Percentiles rank a stretch among this genome's conserved stretches.
Evolutionary conservation across 495 filamentous ascomycete genomes (phyloP).

Genomic region (Mytilinidion resinicola): DNA sequence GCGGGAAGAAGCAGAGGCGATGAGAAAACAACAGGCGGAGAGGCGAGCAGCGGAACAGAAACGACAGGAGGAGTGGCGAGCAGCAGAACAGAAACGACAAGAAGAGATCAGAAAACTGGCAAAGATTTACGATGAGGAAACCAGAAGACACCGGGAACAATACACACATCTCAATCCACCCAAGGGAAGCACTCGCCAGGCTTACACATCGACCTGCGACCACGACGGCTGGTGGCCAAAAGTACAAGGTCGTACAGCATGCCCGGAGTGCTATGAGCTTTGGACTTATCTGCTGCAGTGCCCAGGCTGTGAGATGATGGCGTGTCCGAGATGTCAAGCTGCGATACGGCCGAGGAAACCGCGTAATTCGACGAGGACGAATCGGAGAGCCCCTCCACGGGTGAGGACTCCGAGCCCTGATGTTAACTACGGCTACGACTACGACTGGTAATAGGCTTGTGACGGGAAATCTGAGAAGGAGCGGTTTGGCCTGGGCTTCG

Average conservation of each 20-base stretch:
- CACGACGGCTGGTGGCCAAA: constrained; percentile 33
- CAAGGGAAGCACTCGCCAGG: constrained; percentile 2
- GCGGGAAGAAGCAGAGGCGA: neutral
- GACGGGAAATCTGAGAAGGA: too few relatives aligned
- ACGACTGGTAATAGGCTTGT: too few relatives aligned
- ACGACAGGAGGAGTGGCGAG: constrained; percentile 11
- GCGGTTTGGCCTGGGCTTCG: too few relatives aligned
- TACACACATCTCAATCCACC: neutral
- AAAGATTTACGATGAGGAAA: neutral
- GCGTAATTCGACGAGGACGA: too few relatives aligned
- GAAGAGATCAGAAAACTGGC: neutral
- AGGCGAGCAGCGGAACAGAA: constrained; percentile 7
- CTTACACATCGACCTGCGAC: constrained; percentile 14
- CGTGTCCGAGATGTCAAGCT: constrained; percentile 29
- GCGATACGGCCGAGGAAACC: constrained; percentile 8
- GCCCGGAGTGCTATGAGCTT: constrained; percentile 21
- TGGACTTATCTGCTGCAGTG: constrained; percentile 33
- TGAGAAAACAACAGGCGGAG: constrained; percentile 14
- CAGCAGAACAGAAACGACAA: constrained; percentile 8
- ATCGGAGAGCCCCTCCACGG: too few relatives aligned
- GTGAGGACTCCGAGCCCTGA: too few relatives aligned
- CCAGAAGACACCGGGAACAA: constrained; percentile 6
- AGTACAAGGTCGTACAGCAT: constrained; percentile 21
- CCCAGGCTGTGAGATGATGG: constrained; percentile 29
- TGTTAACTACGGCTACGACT: too few relatives aligned